Base-by-base conservation (phyloP, 2,329 filamentous ascomycete species). In the Aureobasidium namibiae region DNA sequence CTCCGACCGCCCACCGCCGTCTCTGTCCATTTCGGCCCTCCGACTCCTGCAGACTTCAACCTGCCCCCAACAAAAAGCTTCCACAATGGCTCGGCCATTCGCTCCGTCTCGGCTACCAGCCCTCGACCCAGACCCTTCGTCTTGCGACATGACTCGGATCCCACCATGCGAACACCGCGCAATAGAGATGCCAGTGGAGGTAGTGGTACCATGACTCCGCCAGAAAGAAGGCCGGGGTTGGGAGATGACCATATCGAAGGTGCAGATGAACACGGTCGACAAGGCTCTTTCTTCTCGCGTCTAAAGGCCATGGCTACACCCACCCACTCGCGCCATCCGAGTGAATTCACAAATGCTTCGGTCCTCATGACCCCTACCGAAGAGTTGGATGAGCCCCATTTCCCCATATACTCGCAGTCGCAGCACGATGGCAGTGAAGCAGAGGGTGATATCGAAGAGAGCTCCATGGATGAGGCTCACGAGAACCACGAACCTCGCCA, bases 361-460 rank as follows among this genome's bases (percentile, higher is more conserved):
- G 65, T 68, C 21, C 64, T 65, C 18, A 68, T 75, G 23, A 78
- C 77, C 0, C 78, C 79, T 5, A 72, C 71, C 16, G 76, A 76
- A n/a, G 78, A 81, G 66, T 72, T 75, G 62, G 75, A 74, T 29
- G 75, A 78, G 29, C 67, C 69, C 14, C 72, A 70, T 2, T 72
- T 67, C 4, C 69, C 48, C 76, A 77, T 60, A 76, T 48, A 48
- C 31, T 41, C 53, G 2, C 53, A 57, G 11, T 83, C 63, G 81
- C 81, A 76, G 26, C 80, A 82, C 61, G 81, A 80, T 62, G 84
- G 83, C 21, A 89, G 85, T 69, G 89, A 92, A 70, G 84, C 79
- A 14, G 86, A 88, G 67, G 86, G 88, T 0, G 90, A 94, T 70
- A 89, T 87, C 1, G 92, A 95, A 69, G 92, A 95, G 69, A 95